Conservation (phyloP, 768 basidiomycete genomes). For the Phylloporus sp. region DNA sequence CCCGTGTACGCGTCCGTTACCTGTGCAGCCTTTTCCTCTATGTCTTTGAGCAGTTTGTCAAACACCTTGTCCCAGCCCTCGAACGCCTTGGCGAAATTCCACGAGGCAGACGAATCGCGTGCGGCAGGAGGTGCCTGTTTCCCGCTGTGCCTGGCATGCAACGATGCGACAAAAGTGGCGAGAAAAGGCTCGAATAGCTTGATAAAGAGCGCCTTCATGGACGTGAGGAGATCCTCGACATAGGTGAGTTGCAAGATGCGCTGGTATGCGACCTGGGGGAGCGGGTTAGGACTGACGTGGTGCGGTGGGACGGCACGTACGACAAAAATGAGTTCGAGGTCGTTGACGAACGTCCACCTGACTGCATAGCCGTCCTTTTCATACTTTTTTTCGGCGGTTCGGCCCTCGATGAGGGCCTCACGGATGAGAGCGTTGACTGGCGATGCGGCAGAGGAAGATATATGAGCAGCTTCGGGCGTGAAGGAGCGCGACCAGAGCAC, state of each 20-base stretch:
- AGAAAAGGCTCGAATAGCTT: constrained; percentile 84
- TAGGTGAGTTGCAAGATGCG: constrained; percentile 93
- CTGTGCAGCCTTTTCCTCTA: constrained; percentile 73
- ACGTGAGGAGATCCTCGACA: constrained; percentile 78
- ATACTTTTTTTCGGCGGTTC: constrained; percentile 74
- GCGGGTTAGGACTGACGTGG: neutral
- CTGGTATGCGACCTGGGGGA: constrained; percentile 83
- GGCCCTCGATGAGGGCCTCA: constrained; percentile 88
- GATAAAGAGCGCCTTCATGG: constrained; percentile 80
- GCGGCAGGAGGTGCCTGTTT: constrained; percentile 34
- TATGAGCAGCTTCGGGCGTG: constrained; percentile 74
- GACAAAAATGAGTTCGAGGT: constrained; percentile 94
- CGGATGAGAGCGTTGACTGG: constrained; percentile 87
- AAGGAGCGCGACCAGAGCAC: constrained; percentile 95
- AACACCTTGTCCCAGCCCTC: constrained; percentile 80
- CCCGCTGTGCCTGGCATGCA: constrained; percentile 56
- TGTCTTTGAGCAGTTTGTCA: constrained; percentile 63
- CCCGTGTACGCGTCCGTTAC: constrained; percentile 32
- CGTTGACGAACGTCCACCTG: constrained; percentile 93
- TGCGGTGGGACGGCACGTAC: constrained; percentile 41
- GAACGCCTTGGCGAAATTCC: constrained; percentile 68
- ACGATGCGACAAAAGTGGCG: constrained; percentile 74
- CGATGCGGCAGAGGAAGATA: constrained; percentile 66
- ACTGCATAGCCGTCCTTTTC: constrained; percentile 94
- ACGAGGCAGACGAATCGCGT: constrained; percentile 38